Evolutionary conservation across 208 protist genomes (phyloP), one percentile per base, ranked within the genome.

Genomic region (Leishmania guyanensis): DNA sequence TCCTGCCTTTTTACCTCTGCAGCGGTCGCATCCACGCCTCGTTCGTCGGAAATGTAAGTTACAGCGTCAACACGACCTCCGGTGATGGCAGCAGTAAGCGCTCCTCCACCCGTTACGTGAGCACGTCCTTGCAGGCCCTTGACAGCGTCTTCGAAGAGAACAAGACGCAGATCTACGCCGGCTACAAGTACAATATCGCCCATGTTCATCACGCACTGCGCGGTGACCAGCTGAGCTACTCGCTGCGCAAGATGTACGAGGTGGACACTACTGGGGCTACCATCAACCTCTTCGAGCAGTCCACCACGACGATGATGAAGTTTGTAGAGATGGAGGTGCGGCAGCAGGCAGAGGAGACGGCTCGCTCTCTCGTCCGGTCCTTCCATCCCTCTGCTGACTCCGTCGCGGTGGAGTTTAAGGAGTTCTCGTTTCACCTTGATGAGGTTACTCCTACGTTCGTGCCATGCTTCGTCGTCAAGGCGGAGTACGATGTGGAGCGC

Each of bases 181-280:
- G 94, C 2, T 98, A 96, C 87, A 97, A 97, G 90, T 97, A 97
- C 87, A 96, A 96, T 83, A 94, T 95, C 81, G 50, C 36, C 68
- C 89, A 97, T 84, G 88, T 96, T 4, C 90, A 97, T 69, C 81
- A 56, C 33, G 91, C 91, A 14, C 87, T 96, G 56, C 78, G 88
- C 33, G 89, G 78, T 56, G 92, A 96, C 77, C 81, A 82, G 68
- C 88, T 89, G 46, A 82, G 91, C 3, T 78, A 93, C 64, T 78
- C 87, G 39, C 71, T 96, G 83, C 68, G 80, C 26, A 93, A 93
- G 77, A 92, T 96, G 86, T 75, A 73, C 69, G 53, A 76, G 29
- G 77, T 98, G 17, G 87, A 98, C 88, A 93, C 90, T 16, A 89
- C 82, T 10, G 81, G 84, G 12, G 94, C 91, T 29, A 92, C 84